phyloP scores from a whole-genome alignment of 176 grass and related monocot genomes.

The Oryza nivara region DNA sequence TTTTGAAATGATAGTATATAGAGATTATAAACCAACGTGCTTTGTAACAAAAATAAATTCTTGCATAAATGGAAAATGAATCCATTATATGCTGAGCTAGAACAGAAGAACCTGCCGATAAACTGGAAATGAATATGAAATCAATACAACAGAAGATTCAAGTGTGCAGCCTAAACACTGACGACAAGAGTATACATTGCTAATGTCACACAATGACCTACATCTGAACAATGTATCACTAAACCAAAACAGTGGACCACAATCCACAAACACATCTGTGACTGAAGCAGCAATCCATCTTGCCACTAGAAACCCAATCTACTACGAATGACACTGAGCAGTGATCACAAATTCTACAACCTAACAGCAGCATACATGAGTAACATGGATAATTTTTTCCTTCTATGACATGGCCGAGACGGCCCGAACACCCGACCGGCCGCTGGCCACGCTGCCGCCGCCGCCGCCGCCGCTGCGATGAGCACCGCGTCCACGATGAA shows the following conservation, averaged over 20 bases:
- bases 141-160: neutral
- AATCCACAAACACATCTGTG: slow-evolving; percentile 40
- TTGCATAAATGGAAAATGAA: neutral
- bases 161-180: neutral
- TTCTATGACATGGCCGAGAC: slow-evolving; percentile 42
- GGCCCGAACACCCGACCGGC: slow-evolving; percentile 38
- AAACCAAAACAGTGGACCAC: neutral
- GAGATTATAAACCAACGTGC: too few relatives aligned
- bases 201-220: slow-evolving; percentile 42
- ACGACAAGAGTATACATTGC: slow-evolving; percentile 38
- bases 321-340: neutral
- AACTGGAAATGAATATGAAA: neutral
- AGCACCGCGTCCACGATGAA: slow-evolving; percentile 47
- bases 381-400: neutral
- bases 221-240: slow-evolving; percentile 26
- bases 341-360: neutral
- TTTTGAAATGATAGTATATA: neutral
- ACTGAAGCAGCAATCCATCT: slow-evolving; percentile 56
- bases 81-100: neutral
- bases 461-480: slow-evolving; percentile 36
- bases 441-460: slow-evolving; percentile 43
- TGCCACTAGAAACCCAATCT: slow-evolving; percentile 46
- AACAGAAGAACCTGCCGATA: neutral
- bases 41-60: neutral
- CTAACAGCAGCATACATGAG: neutral